Evolutionary conservation across 257 asterid genomes (phyloP), one percentile per base, ranked within the genome.

Genomic region (Capsicum baccatum): DNA sequence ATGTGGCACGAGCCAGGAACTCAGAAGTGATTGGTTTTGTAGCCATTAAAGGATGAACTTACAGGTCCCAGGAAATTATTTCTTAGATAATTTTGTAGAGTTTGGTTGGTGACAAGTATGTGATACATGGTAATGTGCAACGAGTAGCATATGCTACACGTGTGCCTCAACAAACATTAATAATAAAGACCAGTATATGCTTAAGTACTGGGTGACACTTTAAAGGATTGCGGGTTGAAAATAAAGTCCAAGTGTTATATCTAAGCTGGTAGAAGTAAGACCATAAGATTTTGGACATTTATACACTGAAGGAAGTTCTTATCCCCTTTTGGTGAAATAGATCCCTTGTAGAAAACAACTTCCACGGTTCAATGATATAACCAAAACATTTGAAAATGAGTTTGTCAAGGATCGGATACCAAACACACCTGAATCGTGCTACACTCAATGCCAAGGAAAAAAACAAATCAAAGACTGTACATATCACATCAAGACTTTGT

Each of bases 361-460:
- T 50, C 59, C 21, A 13, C 59, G 3, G 44, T 74, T 39, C 44
- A 39, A 39, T 74, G 50, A 74, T 26, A 48, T 21, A 37, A 50
- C 44, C 81, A 7, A 7, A 74, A 74, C n/a, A 74, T 56, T 74
- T 54, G 81, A 74, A 74, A 74, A 14, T 21, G 39, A 74, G 47
- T 52, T 74, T 13, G 14, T 13, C n/a, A 21, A 74, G 47, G 47
- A 50, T 48, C 16, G 35, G 60, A 74, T 48, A n/a, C 58, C n/a
- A 47, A 44, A 47, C 16, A n/a, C 39, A 47, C 9, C 39, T 3
- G 37, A 47, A 6, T 73, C 59, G 0, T 48, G 60, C 80, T 48
- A 12, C 44, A 74, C 62, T 13, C 8, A 19, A 21, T 74, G 62
- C n/a, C 14, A 50, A 52, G 8, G 17, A 3, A 52, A 50, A 74